A percentile compares a stretch with the other conserved stretches of the same genome.
phyloP scores from a whole-genome alignment of 257 asterid species.

The Henckelia pumila region DNA sequence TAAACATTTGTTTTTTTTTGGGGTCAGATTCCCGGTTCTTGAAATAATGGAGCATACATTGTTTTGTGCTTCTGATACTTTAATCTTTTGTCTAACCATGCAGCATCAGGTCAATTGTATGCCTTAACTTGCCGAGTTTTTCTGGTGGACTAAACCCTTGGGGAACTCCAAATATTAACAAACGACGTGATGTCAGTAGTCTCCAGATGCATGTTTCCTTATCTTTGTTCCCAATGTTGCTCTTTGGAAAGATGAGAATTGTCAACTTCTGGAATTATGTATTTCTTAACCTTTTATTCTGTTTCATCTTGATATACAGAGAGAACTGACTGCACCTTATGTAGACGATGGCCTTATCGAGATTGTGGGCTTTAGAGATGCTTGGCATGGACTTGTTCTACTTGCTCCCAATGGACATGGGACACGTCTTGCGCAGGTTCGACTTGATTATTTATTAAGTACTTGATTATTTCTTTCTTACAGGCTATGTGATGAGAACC shows the following conservation, averaged over 20 bases:
- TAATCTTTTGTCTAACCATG: constrained; percentile 4
- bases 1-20: too few relatives aligned
- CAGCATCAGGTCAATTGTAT: constrained; percentile 84
- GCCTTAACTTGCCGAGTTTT: constrained; percentile 93
- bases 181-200: constrained; percentile 55
- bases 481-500: not conserved
- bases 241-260: not conserved
- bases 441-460: constrained; percentile 7
- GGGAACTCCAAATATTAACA: constrained; percentile 72
- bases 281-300: constrained; percentile 1
- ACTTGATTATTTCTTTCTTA: not conserved
- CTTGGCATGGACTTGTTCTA: constrained; percentile 83
- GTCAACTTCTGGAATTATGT: not conserved
- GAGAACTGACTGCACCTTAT: constrained; percentile 67
- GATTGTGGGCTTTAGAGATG: constrained; percentile 87
- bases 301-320: constrained; percentile 42
- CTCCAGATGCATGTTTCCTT: not conserved
- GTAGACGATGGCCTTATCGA: constrained; percentile 83
- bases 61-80: not conserved
- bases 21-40: not conserved
- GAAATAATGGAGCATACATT: not conserved
- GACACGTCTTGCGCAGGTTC: constrained; percentile 90
- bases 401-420: constrained; percentile 88
- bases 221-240: not conserved
- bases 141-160: constrained; percentile 97